Percentiles rank a stretch among this genome's conserved stretches.
phyloP scores from a whole-genome alignment of 768 basidiomycete species.

The Leccinum sublutescens region DNA sequence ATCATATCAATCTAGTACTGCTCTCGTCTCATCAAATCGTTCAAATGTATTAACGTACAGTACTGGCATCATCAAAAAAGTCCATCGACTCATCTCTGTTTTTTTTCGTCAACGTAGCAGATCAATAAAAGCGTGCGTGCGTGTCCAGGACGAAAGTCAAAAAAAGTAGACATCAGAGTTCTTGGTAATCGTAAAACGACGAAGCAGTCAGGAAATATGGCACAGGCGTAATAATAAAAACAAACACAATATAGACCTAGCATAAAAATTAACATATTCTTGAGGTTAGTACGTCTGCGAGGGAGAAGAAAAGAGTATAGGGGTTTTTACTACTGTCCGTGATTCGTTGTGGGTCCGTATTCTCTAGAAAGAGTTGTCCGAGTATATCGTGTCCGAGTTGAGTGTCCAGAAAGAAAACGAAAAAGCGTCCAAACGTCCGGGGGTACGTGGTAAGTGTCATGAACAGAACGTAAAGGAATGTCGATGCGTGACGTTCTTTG shows the following conservation, averaged over 20 bases:
- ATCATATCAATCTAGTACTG: neutral
- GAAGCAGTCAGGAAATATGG: neutral
- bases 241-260: neutral
- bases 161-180: neutral
- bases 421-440: conserved; percentile 16
- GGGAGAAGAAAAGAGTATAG: neutral
- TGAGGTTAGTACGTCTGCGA: neutral
- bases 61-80: neutral
- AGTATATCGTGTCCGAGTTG: conserved; percentile 14
- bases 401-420: conserved; percentile 12
- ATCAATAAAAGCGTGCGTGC: neutral
- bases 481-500: conserved; percentile 11
- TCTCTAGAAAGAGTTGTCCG: conserved; percentile 23
- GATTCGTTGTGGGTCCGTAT: conserved; percentile 21
- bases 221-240: neutral
- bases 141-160: neutral
- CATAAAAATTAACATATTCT: neutral
- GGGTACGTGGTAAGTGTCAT: conserved; percentile 20
- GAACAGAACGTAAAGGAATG: conserved; percentile 20
- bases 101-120: neutral
- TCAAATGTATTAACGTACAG: neutral
- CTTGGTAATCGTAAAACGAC: neutral
- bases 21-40: neutral
- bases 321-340: conserved; percentile 13
- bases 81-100: neutral